Evolutionary conservation across 2,329 filamentous ascomycete species (phyloP), one percentile per base, ranked within the genome.

Genomic region (Ophiocordyceps camponoti-saundersi): DNA sequence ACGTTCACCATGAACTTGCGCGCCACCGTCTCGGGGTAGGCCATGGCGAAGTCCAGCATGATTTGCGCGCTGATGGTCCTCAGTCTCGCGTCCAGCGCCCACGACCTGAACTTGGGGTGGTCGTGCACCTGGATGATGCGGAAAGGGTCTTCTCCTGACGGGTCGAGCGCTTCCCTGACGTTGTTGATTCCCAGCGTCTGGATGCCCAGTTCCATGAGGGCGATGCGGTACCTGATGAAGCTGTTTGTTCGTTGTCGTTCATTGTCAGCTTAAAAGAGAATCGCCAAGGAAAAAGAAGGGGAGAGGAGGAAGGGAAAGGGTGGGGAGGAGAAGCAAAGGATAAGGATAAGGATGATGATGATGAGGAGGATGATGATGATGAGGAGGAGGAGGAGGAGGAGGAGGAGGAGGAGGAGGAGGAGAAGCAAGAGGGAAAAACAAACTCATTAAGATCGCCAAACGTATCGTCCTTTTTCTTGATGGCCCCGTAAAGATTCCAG

Each of bases 1-100:
- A 95, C 86, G 57, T 95, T 95, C 66, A 95, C 84, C 60, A 95
- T 95, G 73, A 89, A 95, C 71, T 95, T 95, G 67, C 90, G 70
- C 8, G 58, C 51, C 22, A 95, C 73, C 11, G 94, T 78, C 68
- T 95, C 90, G 0, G 90, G 89, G 66, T 95, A 95, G 53, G 85
- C 84, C 54, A 77, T 79, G 46, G 80, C 77, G 61, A 95, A 87
- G 46, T 84, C 72, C 51, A 83, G 74, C 61, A 95, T 93, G 43
- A 85, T 89, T 66, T 89, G 79, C 57, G 79, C 80, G 52, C 79
- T 83, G 16, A 85, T 84, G 3, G 79, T 72, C 63, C 85, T 88
- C 64, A 92, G 80, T 48, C n/a, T 74, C 70, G 1, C 84, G 75
- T 48, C 90, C 82, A 69, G 85, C 80, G 50, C 86, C 80, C 54